Evolutionary conservation across 2,329 filamentous ascomycete genomes (phyloP), one percentile per base, ranked within the genome.

Genomic region (Diaporthe ilicicola): DNA sequence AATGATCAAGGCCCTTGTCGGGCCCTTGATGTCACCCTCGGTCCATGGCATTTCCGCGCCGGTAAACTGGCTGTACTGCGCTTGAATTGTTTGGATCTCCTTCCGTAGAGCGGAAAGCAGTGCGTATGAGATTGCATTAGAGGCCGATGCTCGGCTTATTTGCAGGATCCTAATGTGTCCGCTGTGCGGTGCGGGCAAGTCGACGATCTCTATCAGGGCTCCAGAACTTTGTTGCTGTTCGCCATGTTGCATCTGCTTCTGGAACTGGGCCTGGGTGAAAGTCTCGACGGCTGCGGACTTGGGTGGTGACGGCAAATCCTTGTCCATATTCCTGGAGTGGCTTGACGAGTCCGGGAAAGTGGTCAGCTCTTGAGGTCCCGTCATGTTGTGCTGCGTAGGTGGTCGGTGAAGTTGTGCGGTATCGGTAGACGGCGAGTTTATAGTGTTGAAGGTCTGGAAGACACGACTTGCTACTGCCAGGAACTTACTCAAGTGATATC

Each of bases 161-260:
- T 95, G 92, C 71, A 98, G 89, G 73, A 98, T 88, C 71, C 94
- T 92, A 82, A 98, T 96, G 83, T 92, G 92, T 74, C 95, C 96
- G 27, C 90, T 90, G 77, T 92, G 89, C 0, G 94, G 91, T 2
- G 94, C 93, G 54, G 93, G 92, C 61, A 97, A 83, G 81, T 92
- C 91, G 72, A 90, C 91, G 74, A 93, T 88, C 77, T 91, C 91
- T 81, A 97, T 84, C 55, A 91, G 82, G 13, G 89, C 61, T 24
- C 69, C 70, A 13, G 71, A 65, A 32, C 50, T 64, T 6, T 68
- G 44, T 39, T 48, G 42, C 12, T 68, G 44, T 12, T 56, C 51
- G 12, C 48, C 48, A 9, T 29, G 66, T 37, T 66, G 67, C 44
- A 66, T 53, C 29, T 66, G 67, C 39, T 72, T 34, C 32, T 65